Conservation (phyloP, 371 early-diverging fungal species). For the Paraphysoderma sedebokerense region DNA sequence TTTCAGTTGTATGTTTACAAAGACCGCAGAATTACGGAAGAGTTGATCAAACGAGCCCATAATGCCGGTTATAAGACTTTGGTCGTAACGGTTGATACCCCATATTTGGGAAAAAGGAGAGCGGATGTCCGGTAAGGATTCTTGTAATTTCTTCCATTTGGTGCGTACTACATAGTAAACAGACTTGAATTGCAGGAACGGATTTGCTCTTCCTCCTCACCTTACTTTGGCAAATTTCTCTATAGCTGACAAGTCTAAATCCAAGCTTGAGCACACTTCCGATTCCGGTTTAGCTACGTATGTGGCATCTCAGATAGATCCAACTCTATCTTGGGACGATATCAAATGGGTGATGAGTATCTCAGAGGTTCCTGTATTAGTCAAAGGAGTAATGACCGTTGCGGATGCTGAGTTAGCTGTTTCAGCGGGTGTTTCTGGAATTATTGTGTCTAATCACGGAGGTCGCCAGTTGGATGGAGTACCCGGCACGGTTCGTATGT, state of each 20-base stretch:
- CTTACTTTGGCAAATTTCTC: no score
- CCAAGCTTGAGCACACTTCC: no score
- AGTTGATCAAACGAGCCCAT: slow-evolving; percentile 64
- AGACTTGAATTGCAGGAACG: background rate
- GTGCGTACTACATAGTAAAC: background rate
- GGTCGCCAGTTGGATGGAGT: slow-evolving; percentile 84
- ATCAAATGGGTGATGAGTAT: slow-evolving; percentile 66
- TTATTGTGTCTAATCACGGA: slow-evolving; percentile 88
- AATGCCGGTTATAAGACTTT: slow-evolving; percentile 60
- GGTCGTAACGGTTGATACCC: slow-evolving; percentile 86
- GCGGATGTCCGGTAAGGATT: slow-evolving; percentile 79
- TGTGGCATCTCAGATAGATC: no score
- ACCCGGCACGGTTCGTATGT: slow-evolving; percentile 21
- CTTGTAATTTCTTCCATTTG: slow-evolving; percentile 10
- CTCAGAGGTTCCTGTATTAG: slow-evolving; percentile 66
- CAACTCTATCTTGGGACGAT: slow-evolving; percentile 58
- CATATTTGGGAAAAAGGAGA: slow-evolving; percentile 70
- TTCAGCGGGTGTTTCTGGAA: slow-evolving; percentile 51
- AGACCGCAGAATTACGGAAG: slow-evolving; percentile 49
- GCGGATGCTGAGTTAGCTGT: slow-evolving; percentile 83
- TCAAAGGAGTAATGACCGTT: slow-evolving; percentile 81
- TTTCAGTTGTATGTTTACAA: slow-evolving; percentile 85
- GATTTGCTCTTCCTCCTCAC: background rate
- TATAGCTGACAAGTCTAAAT: no score
- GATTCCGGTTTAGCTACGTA: no score